Percentiles rank a stretch among this genome's conserved stretches.
These are phyloP conservation scores for Butyriboletus appendiculatus DNA, from an alignment of 1,284 basidiomycete genomes.

Conservation along the genomic window DNA sequence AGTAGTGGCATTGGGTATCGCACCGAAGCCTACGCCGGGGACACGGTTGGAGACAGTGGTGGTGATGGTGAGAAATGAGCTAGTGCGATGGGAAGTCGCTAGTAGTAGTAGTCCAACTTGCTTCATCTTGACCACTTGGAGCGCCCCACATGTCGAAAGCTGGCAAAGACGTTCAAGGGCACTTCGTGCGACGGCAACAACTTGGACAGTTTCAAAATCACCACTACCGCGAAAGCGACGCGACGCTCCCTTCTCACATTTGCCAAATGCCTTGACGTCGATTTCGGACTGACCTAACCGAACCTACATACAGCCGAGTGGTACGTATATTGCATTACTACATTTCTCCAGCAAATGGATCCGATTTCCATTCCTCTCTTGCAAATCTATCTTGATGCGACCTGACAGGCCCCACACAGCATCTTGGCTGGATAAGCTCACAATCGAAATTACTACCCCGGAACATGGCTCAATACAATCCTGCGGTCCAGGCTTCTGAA, in stretches of 20 bases:
- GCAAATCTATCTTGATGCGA: background rate
- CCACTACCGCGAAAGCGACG: background rate
- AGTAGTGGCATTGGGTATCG: conserved; percentile 30
- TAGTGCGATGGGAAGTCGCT: background rate
- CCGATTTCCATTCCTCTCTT: background rate
- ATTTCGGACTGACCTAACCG: background rate
- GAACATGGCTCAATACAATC: background rate
- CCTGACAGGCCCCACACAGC: no score
- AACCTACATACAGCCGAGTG: background rate
- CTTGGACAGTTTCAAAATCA: background rate
- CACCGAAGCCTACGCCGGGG: background rate
- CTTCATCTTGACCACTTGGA: background rate
- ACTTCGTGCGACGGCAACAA: background rate
- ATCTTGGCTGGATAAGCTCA: no score
- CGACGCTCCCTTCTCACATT: background rate
- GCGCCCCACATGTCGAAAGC: background rate
- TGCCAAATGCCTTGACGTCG: background rate
- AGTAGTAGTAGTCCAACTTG: background rate
- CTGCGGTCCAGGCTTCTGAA: background rate
- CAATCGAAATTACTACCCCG: no score
- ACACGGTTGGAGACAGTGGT: background rate
- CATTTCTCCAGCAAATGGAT: background rate
- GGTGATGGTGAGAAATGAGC: conserved; percentile 7
- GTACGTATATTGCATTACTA: background rate
- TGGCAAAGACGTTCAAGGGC: background rate